Evolutionary conservation across 805 yeast genomes (phyloP).

Genomic region (Ogataea dorogensis): DNA sequence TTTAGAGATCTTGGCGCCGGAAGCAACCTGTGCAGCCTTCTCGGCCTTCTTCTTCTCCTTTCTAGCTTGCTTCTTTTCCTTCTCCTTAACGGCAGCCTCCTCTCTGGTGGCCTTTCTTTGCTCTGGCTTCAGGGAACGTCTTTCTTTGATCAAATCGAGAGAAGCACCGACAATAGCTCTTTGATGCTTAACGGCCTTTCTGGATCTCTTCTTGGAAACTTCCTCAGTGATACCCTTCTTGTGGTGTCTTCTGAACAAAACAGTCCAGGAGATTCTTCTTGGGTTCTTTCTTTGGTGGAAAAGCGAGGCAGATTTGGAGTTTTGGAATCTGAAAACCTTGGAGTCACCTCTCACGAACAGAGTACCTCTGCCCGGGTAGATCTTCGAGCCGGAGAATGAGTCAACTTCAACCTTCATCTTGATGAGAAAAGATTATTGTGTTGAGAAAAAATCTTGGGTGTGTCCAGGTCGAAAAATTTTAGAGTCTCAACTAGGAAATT

Average conservation of each 20-base stretch:
- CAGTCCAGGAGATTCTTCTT: constrained; percentile 99
- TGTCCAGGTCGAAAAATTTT: constrained; percentile 11
- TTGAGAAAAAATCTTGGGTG: constrained; percentile 9
- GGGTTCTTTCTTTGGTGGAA: constrained; percentile 99
- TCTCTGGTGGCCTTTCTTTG: constrained; percentile 98
- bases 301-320: constrained; percentile 95
- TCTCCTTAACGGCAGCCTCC: constrained; percentile 76
- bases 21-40: constrained; percentile 78
- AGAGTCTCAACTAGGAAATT: constrained; percentile 2
- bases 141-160: constrained; percentile 95
- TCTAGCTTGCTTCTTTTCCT: constrained; percentile 86
- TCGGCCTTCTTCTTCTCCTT: constrained; percentile 95
- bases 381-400: constrained; percentile 98
- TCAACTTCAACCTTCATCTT: constrained; percentile 99
- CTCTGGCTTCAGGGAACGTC: constrained; percentile 94
- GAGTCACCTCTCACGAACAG: constrained; percentile 99
- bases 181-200: constrained; percentile 97
- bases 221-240: constrained; percentile 99
- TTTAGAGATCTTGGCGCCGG: constrained; percentile 81
- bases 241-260: constrained; percentile 99
- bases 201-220: constrained; percentile 92
- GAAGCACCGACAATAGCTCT: constrained; percentile 99
- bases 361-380: constrained; percentile 99
- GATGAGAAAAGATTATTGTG: constrained; percentile 16
- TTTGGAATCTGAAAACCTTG: constrained; percentile 98